These are phyloP conservation scores for Striga asiatica DNA, from an alignment of 257 asterid species.

Conservation along the genomic window DNA sequence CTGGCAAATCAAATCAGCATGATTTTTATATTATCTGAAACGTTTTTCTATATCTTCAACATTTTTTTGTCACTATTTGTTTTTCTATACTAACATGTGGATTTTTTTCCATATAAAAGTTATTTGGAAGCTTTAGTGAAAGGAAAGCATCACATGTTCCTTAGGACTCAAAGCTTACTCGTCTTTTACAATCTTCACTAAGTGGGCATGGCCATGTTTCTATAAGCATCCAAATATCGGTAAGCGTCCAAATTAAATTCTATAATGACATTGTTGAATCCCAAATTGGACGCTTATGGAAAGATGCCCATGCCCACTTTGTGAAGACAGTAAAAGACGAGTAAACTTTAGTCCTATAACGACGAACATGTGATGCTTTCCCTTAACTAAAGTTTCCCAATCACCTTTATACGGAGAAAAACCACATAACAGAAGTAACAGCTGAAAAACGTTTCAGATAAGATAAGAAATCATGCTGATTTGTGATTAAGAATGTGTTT, in stretches of 20 bases:
- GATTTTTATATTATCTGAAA: conserved; percentile 5
- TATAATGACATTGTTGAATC: too few species aligned
- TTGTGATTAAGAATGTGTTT: neutral
- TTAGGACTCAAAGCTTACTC: conserved; percentile 89
- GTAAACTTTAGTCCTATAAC: conserved; percentile 93
- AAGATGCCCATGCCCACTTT: conserved; percentile 98
- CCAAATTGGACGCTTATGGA: too few species aligned
- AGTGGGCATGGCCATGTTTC: conserved; percentile 99
- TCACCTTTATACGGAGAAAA: conserved; percentile 47
- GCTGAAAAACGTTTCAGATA: conserved; percentile 1
- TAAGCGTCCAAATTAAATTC: too few species aligned
- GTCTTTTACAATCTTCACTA: conserved; percentile 88
- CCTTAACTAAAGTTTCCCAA: conserved; percentile 99
- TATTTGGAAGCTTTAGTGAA: conserved; percentile 96
- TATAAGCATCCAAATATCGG: too few species aligned
- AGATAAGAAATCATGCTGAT: neutral
- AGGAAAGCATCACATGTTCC: conserved; percentile 97
- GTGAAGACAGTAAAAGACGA: conserved; percentile 87
- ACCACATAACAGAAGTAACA: conserved; percentile 6
- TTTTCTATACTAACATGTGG: conserved; percentile 5
- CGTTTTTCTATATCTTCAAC: neutral
- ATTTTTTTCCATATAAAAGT: conserved; percentile 42
- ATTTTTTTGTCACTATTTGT: too few species aligned
- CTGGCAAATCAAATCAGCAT: neutral
- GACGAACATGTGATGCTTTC: conserved; percentile 90